Evolutionary conservation across 2,329 filamentous ascomycete species (phyloP).

Genomic region (Blastomyces gilchristii): DNA sequence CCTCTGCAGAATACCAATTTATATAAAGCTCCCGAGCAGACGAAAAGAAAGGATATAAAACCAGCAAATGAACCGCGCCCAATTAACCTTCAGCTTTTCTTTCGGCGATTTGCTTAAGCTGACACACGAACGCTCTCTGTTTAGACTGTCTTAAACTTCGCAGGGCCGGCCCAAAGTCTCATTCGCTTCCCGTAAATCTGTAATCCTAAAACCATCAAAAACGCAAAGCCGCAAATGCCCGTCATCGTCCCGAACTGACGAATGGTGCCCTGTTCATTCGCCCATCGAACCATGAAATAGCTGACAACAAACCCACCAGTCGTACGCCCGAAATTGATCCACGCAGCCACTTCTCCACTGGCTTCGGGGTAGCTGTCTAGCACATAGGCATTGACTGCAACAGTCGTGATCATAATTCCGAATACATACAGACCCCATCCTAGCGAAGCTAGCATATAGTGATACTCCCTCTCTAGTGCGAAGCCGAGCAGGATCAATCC

Average conservation of each 20-base stretch:
- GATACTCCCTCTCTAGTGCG: constrained; percentile 40
- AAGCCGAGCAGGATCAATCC: constrained; percentile 46
- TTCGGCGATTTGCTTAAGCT: background rate
- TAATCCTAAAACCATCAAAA: constrained; percentile 28
- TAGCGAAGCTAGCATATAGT: constrained; percentile 43
- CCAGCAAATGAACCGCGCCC: background rate
- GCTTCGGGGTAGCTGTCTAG: constrained; percentile 48
- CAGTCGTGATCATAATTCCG: constrained; percentile 47
- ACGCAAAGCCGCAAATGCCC: constrained; percentile 31
- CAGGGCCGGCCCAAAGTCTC: constrained; percentile 27
- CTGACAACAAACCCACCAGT: constrained; percentile 43
- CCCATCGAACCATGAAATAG: constrained; percentile 47
- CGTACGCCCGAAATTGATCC: constrained; percentile 43
- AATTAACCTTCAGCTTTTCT: background rate
- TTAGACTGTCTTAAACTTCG: constrained; percentile 25
- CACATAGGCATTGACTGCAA: constrained; percentile 43
- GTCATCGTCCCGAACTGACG: constrained; percentile 41
- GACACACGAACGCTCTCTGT: background rate
- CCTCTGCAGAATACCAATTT: background rate
- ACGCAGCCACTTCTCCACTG: constrained; percentile 44
- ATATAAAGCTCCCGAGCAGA: background rate
- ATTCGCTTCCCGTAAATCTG: constrained; percentile 32
- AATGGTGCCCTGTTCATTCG: constrained; percentile 34
- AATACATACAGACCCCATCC: constrained; percentile 48
- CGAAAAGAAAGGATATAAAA: background rate